Evolutionary conservation across 805 yeast species (phyloP).

Genomic region (Candida piceae): DNA sequence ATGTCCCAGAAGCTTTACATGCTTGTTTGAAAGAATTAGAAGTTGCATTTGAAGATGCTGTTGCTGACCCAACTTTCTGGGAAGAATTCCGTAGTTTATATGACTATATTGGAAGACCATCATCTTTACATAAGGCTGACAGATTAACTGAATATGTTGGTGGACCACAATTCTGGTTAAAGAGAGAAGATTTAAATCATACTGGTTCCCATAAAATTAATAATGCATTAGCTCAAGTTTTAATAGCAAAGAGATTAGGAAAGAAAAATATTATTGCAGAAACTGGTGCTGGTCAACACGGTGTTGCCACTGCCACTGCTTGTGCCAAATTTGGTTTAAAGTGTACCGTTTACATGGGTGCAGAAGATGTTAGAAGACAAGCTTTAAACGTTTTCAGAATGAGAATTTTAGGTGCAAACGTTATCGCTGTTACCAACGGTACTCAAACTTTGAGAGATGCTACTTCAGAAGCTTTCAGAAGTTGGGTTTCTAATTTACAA

Average conservation of each 20-base stretch:
- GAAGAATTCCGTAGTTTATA: slow-evolving; percentile 79
- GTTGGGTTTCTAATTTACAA: slow-evolving; percentile 85
- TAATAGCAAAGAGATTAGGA: slow-evolving; percentile 74
- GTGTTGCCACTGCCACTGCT: slow-evolving; percentile 91
- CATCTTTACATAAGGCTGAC: slow-evolving; percentile 85
- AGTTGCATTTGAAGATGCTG: slow-evolving; percentile 78
- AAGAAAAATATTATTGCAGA: slow-evolving; percentile 77
- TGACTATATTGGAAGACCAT: slow-evolving; percentile 95
- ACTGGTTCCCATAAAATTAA: slow-evolving; percentile 87
- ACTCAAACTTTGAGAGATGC: slow-evolving; percentile 96
- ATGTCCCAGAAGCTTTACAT: slow-evolving; percentile 94
- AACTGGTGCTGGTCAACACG: slow-evolving; percentile 93
- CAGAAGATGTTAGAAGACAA: slow-evolving; percentile 98
- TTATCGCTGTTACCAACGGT: slow-evolving; percentile 89
- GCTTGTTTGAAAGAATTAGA: slow-evolving; percentile 89
- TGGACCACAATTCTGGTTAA: slow-evolving; percentile 95
- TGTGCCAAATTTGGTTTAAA: slow-evolving; percentile 89
- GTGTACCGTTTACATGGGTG: slow-evolving; percentile 97
- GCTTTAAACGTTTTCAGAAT: slow-evolving; percentile 97
- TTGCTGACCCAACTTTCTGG: slow-evolving; percentile 91
- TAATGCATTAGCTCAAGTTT: slow-evolving; percentile 77
- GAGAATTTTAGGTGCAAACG: slow-evolving; percentile 94
- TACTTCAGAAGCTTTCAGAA: slow-evolving; percentile 93
- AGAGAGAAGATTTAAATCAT: slow-evolving; percentile 92
- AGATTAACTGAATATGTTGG: slow-evolving; percentile 86